A percentile compares a stretch with the other conserved stretches of the same genome.
phyloP scores from a whole-genome alignment of 306 rosid species.

The Rubus parviflorus region DNA sequence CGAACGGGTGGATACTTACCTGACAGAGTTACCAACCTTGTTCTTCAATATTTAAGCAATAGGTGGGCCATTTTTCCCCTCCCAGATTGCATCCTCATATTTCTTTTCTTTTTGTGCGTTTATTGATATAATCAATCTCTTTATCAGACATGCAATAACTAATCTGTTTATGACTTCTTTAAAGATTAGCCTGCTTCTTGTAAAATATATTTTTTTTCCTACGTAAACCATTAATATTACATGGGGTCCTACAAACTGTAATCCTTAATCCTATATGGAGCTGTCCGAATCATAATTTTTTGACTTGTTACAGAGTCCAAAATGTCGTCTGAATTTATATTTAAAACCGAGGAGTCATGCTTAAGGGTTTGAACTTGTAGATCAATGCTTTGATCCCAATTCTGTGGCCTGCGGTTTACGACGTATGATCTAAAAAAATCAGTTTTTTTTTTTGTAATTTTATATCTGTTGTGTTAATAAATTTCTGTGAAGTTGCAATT shows the following conservation, averaged over 20 bases:
- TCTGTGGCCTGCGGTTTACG: neutral
- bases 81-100: neutral
- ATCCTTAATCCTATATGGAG: neutral
- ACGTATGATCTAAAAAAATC: neutral
- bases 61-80: constrained; percentile 42
- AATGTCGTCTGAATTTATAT: neutral
- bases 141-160: neutral
- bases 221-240: neutral
- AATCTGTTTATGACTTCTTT: neutral
- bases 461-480: neutral
- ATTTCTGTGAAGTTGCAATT: neutral
- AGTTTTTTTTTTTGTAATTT: neutral
- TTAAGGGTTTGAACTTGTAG: neutral
- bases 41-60: constrained; percentile 92
- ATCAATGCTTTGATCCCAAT: neutral
- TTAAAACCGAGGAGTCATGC: neutral
- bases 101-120: neutral
- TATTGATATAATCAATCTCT: neutral
- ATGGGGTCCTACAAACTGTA: neutral
- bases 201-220: neutral
- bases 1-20: constrained; percentile 92
- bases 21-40: constrained; percentile 83
- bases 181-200: neutral
- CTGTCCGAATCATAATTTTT: neutral
- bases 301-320: neutral